Conservation (phyloP, 345 rosid genomes). For the Hypericum perforatum region DNA sequence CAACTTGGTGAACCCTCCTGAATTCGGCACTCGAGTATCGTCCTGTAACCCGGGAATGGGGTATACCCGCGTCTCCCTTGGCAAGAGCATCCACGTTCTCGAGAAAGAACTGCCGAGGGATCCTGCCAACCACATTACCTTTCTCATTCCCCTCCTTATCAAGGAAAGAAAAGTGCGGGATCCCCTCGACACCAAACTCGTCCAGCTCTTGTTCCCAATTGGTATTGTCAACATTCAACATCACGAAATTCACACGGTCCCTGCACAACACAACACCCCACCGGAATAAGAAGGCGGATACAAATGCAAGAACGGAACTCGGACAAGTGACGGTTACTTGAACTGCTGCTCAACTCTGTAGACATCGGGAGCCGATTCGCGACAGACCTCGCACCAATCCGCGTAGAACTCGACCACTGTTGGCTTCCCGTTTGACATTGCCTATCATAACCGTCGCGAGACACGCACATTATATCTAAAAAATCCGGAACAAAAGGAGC, state of each 20-base stretch:
- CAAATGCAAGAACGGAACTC: background rate
- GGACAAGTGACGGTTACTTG: slow-evolving; percentile 35
- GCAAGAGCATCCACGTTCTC: slow-evolving; percentile 86
- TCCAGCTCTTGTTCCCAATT: slow-evolving; percentile 96
- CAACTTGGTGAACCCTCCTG: slow-evolving; percentile 61
- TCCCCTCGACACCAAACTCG: slow-evolving; percentile 94
- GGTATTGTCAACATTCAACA: slow-evolving; percentile 93
- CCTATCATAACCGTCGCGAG: slow-evolving; percentile 24
- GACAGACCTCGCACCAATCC: slow-evolving; percentile 96
- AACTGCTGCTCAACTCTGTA: slow-evolving; percentile 87
- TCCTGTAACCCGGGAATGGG: slow-evolving; percentile 82
- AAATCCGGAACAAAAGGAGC: background rate
- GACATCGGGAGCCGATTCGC: slow-evolving; percentile 87
- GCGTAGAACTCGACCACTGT: slow-evolving; percentile 96
- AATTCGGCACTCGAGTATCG: slow-evolving; percentile 66
- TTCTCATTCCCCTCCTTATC: slow-evolving; percentile 82
- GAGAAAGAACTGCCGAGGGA: slow-evolving; percentile 61
- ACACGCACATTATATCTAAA: slow-evolving; percentile 1
- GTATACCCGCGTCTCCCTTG: slow-evolving; percentile 53
- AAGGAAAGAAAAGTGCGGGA: slow-evolving; percentile 82
- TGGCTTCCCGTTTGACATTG: slow-evolving; percentile 85
- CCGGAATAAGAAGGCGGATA: background rate
- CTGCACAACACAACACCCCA: slow-evolving; percentile 20
- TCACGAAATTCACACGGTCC: slow-evolving; percentile 83
- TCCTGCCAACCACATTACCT: slow-evolving; percentile 87